Evolutionary conservation across 306 rosid species (phyloP).

Genomic region (Cicer judaicum): DNA sequence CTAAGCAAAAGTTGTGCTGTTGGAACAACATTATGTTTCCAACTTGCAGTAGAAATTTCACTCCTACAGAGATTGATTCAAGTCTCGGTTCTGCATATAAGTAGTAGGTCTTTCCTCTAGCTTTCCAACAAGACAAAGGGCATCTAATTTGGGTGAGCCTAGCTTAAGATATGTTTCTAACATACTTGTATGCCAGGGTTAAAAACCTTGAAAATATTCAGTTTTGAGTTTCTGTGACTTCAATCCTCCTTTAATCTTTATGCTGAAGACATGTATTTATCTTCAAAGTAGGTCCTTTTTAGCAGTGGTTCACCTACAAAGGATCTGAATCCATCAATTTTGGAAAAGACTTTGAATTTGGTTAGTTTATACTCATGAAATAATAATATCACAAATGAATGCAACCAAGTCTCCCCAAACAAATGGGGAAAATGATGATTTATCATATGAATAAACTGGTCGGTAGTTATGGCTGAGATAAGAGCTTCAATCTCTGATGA

Average conservation of each 20-base stretch:
- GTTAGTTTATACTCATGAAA: not conserved
- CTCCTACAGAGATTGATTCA: too few species aligned
- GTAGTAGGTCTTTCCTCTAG: not conserved
- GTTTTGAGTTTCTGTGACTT: not conserved
- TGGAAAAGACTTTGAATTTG: not conserved
- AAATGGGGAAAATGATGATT: not conserved
- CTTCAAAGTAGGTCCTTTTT: not conserved
- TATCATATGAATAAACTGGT: not conserved
- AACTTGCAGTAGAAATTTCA: not conserved
- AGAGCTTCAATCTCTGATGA: slow-evolving; percentile 6
- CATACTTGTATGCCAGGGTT: not conserved
- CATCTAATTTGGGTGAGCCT: not conserved
- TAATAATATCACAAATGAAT: not conserved
- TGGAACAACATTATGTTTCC: not conserved
- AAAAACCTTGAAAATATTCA: too few species aligned
- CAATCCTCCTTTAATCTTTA: not conserved
- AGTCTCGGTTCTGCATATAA: too few species aligned
- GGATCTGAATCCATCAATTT: not conserved
- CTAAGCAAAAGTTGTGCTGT: not conserved
- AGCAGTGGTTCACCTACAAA: not conserved
- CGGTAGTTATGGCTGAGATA: slow-evolving; percentile 2
- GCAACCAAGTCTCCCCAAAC: not conserved
- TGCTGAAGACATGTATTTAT: not conserved
- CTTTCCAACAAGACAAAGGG: not conserved
- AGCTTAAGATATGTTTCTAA: not conserved